A percentile compares a stretch with the other conserved stretches of the same genome.
These are phyloP conservation scores for Hypomontagnella submonticulosa DNA, from an alignment of 495 filamentous ascomycete genomes.

Conservation along the genomic window DNA sequence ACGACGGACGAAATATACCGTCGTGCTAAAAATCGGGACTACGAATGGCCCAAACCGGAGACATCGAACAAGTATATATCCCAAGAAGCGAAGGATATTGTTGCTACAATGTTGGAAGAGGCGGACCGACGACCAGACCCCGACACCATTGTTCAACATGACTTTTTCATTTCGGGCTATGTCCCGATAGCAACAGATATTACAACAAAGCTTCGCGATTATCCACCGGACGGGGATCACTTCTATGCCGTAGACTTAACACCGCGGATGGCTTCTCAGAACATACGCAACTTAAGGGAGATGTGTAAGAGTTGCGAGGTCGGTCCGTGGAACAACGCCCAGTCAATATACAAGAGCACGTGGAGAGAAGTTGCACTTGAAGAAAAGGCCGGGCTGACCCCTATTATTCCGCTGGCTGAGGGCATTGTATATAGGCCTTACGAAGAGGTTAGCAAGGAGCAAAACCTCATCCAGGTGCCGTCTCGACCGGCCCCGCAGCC, in stretches of 20 bases:
- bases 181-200: slow-evolving; percentile 64
- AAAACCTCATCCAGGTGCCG: slow-evolving; percentile 42
- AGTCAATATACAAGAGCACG: slow-evolving; percentile 65
- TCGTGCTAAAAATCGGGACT: slow-evolving; percentile 74
- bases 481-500: slow-evolving; percentile 39
- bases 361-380: slow-evolving; percentile 76
- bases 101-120: slow-evolving; percentile 77
- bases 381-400: slow-evolving; percentile 74
- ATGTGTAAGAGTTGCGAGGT: slow-evolving; percentile 60
- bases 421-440: slow-evolving; percentile 75
- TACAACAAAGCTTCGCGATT: slow-evolving; percentile 60
- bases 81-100: slow-evolving; percentile 78
- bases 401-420: slow-evolving; percentile 73
- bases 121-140: slow-evolving; percentile 79
- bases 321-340: slow-evolving; percentile 58
- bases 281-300: slow-evolving; percentile 52
- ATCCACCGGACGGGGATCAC: slow-evolving; percentile 54
- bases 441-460: slow-evolving; percentile 52
- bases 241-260: slow-evolving; percentile 53
- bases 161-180: slow-evolving; percentile 77
- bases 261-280: slow-evolving; percentile 43
- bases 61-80: slow-evolving; percentile 62
- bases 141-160: slow-evolving; percentile 83
- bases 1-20: slow-evolving; percentile 89
- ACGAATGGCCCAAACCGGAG: slow-evolving; percentile 76